Evolutionary conservation across 2,329 filamentous ascomycete genomes (phyloP), one percentile per base, ranked within the genome.

Genomic region (Venturia aucupariae): DNA sequence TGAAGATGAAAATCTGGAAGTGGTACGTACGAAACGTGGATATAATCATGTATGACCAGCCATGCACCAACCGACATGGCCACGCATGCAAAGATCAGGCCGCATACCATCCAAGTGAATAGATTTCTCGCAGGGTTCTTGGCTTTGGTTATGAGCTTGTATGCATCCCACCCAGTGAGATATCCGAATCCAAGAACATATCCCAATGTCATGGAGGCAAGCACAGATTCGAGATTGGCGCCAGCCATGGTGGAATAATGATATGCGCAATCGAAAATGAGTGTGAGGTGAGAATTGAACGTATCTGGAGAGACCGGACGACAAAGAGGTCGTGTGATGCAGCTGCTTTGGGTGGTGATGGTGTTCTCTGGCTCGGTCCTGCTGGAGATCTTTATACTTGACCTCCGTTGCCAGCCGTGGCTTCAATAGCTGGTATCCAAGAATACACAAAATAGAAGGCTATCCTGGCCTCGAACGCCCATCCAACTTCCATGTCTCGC

Each of bases 21-120:
- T n/a, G n/a, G 27, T 15, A 57, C 51, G 3, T 57, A 57, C 51
- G 51, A 57, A 32, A 35, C 51, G 10, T 57, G 51, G 30, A 57
- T 57, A 32, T 32, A 35, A 19, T 22, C 51, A 35, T 57, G 51
- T 19, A 57, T 11, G 19, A 57, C 15, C 17, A 57, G 13, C 51
- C 51, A 57, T 35, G 51, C 51, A 35, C 51, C 51, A 13, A 57
- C 51, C 2, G 51, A 57, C 51, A 57, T 57, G 51, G 51, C 51
- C 19, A 57, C 15, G n/a, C 51, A 57, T 22, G 51, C 27, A 57
- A 57, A 19, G 30, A 57, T 57, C 51, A 57, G 4, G 19, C 51
- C 51, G 27, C 30, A 57, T 35, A 57, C 51, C 51, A 57, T 57
- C 51, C 51, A 57, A 13, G 30, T 32, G 30, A 57, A 57, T 17